Base-by-base conservation (phyloP, 192 early-diverging fungal species). In the Backusella mclennaniae region DNA sequence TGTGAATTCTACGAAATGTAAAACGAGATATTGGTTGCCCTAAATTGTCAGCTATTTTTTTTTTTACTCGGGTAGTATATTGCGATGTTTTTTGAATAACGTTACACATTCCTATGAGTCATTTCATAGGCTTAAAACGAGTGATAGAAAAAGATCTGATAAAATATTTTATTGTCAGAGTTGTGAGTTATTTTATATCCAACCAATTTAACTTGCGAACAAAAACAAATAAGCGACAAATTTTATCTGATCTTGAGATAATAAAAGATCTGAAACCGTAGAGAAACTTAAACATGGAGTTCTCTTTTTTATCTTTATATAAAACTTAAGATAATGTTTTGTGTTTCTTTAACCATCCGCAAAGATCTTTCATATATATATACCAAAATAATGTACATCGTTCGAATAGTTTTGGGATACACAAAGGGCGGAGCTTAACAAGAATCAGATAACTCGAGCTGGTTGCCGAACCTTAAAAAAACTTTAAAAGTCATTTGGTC, bases 21-120 rank as follows among this genome's bases (percentile, higher is more conserved):
- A 49, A 59, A 26, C 21, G 46, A 59, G 21, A 59, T 59, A 59
- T 59, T 59, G 23, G 56, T 26, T 11, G 4, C 23, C 23, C 56
- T 19, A 52, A 52, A 26, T 59, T 59, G 56, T 29, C 56, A 59
- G 56, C 23, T 63, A 63, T 14, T 63, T 39, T 11, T 33, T 33
- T 33, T 33, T 33, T 33, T 33, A 29, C 26, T 63, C 11, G 21
- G 23, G 23, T 63, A 12, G 56, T 4, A 29, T 29, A 63, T 29
- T 63, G 26, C 21, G 56, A 63, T 23, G 56, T 63, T 63, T 63
- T 63, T 63, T 63, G 56, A 63, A 63, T 26, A 23, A 63, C 56
- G 56, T 63, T 63, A 63, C 56, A 63, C 56, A 63, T 63, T 63
- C 56, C 56, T 29, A 63, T 63, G 56, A 63, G 56, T 29, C 56